phyloP scores from a whole-genome alignment of 257 asterid species.

The Dorcoceras hygrometricum region DNA sequence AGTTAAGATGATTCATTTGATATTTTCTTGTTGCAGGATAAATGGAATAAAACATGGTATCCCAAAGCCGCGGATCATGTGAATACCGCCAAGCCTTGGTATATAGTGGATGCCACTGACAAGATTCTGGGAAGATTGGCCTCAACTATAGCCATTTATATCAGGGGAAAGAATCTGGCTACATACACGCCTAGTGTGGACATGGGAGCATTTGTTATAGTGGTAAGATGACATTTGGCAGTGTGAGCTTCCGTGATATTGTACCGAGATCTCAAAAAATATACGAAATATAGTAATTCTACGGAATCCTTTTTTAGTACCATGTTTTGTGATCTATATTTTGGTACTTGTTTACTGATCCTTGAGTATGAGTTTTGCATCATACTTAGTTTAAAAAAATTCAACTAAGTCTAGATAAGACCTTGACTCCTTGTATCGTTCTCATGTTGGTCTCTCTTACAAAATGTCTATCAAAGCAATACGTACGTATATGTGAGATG shows the following conservation, averaged over 20 bases:
- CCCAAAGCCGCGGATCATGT: constrained; percentile 91
- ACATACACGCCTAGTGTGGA: constrained; percentile 95
- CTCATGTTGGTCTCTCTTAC: constrained; percentile 6
- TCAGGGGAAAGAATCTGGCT: constrained; percentile 88
- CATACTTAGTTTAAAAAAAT: background rate
- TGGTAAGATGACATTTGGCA: constrained; percentile 42
- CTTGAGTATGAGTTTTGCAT: background rate
- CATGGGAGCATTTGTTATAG: constrained; percentile 95
- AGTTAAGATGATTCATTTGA: constrained; percentile 10
- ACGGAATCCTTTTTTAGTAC: background rate
- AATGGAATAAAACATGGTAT: constrained; percentile 94
- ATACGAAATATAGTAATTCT: too few relatives aligned
- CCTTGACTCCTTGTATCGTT: background rate
- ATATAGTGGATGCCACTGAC: constrained; percentile 85
- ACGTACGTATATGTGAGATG: background rate
- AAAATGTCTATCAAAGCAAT: constrained; percentile 6
- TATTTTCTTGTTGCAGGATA: constrained; percentile 51
- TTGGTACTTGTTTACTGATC: background rate
- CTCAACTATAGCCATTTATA: constrained; percentile 79
- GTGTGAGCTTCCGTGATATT: background rate
- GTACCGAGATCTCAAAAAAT: background rate
- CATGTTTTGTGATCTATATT: too few relatives aligned
- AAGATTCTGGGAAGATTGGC: constrained; percentile 92
- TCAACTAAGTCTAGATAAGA: background rate
- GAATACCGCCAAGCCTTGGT: constrained; percentile 81